These are phyloP conservation scores for Wallacemonas sp. DNA, from an alignment of 208 protist genomes.

Conservation along the genomic window DNA sequence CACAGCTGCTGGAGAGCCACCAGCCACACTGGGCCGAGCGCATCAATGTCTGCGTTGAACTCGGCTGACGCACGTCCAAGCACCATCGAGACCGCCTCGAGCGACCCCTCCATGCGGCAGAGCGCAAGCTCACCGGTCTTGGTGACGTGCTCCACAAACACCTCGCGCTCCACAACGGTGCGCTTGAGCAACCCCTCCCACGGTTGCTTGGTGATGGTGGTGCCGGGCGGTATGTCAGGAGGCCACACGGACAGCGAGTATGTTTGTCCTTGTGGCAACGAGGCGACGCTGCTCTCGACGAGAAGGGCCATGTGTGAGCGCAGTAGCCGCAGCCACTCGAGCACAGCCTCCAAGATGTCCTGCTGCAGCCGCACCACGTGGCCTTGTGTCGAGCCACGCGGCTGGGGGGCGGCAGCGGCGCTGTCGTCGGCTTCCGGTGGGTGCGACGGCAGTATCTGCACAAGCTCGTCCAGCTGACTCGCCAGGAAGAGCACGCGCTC, in stretches of 20 bases:
- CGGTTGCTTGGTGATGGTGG: neutral
- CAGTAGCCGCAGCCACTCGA: conserved; percentile 54
- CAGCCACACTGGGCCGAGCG: conserved; percentile 20
- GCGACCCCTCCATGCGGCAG: conserved; percentile 30
- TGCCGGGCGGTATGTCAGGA: neutral
- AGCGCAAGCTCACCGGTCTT: conserved; percentile 16
- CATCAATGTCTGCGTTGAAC: neutral
- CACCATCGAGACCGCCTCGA: conserved; percentile 35
- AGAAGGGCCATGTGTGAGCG: conserved; percentile 54
- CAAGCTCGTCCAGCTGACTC: conserved; percentile 28
- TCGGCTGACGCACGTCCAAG: conserved; percentile 8
- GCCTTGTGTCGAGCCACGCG: neutral
- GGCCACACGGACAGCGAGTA: conserved; percentile 14
- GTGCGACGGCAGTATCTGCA: neutral
- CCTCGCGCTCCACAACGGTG: conserved; percentile 15
- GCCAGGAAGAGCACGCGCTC: conserved; percentile 33
- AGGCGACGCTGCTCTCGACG: conserved; percentile 48
- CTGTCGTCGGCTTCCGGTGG: neutral
- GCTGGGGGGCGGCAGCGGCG: neutral
- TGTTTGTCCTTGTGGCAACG: conserved; percentile 15
- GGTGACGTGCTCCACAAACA: conserved; percentile 40
- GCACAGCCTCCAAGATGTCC: conserved; percentile 30
- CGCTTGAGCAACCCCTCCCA: neutral
- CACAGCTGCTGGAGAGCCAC: conserved; percentile 58
- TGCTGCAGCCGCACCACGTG: conserved; percentile 20